phyloP scores from a whole-genome alignment of 129 eudicot species.

The Scalesia atractyloides region DNA sequence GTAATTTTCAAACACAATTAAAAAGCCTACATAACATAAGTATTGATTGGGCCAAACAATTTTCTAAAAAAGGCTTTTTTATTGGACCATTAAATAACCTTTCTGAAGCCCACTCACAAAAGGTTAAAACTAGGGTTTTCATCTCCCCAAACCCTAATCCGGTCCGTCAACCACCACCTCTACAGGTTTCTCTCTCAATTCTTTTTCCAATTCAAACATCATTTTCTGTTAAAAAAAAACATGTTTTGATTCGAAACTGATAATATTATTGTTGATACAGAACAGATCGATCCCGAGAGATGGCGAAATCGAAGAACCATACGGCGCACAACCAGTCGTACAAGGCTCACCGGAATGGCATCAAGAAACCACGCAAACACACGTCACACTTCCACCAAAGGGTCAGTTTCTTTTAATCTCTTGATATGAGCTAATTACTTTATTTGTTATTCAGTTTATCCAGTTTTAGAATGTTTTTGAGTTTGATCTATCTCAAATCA shows the following conservation, averaged over 20 bases:
- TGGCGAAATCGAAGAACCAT: conserved; percentile 84
- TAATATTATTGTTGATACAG: background rate
- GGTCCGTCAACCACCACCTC: background rate
- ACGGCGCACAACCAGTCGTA: conserved; percentile 79
- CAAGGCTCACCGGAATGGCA: conserved; percentile 78
- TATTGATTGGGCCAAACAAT: too few species aligned
- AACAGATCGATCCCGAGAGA: conserved; percentile 16
- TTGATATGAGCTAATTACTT: too few species aligned
- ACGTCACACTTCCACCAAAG: conserved; percentile 83
- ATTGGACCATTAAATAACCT: too few species aligned
- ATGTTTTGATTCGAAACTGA: background rate
- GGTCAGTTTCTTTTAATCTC: conserved; percentile 28
- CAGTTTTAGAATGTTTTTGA: too few species aligned
- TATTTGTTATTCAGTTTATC: too few species aligned
- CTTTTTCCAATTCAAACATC: background rate
- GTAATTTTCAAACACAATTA: too few species aligned
- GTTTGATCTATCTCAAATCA: too few species aligned
- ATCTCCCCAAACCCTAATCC: background rate
- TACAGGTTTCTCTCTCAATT: background rate
- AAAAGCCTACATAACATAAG: too few species aligned
- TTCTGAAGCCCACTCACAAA: background rate
- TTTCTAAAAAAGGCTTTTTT: too few species aligned
- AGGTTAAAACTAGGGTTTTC: background rate
- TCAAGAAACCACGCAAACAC: conserved; percentile 78
- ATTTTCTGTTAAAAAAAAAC: background rate